Evolutionary conservation across 73 alveolate genomes (phyloP).

Genomic region (Uronychia setigera): DNA sequence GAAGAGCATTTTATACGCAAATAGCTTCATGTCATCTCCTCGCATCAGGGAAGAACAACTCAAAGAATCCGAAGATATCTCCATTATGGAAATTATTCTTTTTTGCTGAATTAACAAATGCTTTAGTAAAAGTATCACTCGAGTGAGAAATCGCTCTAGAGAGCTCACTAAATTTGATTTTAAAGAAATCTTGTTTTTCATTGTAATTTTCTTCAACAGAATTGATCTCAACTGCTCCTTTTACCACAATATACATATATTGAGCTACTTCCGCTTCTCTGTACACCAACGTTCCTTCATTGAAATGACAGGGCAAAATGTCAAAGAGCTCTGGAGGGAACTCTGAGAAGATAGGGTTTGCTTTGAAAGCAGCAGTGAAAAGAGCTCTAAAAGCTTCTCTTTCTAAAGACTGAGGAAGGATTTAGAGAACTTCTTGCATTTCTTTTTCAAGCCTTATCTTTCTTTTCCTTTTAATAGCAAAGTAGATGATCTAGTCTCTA

Average conservation of each 20-base stretch:
- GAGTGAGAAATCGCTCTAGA: not conserved
- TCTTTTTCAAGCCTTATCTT: not conserved
- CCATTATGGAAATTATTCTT: not conserved
- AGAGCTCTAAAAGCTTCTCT: not conserved
- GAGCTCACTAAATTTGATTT: not conserved
- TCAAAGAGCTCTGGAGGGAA: not conserved
- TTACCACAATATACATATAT: not conserved
- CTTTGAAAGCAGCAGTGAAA: not conserved
- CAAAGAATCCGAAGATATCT: not conserved
- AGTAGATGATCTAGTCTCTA: not conserved
- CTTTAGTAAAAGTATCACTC: not conserved
- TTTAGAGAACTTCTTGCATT: not conserved
- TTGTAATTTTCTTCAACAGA: not conserved
- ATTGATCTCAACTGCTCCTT: not conserved
- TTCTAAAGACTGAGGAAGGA: not conserved
- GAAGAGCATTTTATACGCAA: not conserved
- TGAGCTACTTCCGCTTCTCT: not conserved
- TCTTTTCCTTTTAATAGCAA: not conserved
- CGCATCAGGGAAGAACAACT: not conserved
- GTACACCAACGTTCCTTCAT: not conserved
- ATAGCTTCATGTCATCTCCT: not conserved
- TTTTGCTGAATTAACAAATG: not conserved
- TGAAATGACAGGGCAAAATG: not conserved
- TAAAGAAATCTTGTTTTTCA: not conserved
- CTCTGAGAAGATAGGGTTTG: not conserved